Evolutionary conservation across 345 rosid genomes (phyloP).

Genomic region (Garcia nutans): DNA sequence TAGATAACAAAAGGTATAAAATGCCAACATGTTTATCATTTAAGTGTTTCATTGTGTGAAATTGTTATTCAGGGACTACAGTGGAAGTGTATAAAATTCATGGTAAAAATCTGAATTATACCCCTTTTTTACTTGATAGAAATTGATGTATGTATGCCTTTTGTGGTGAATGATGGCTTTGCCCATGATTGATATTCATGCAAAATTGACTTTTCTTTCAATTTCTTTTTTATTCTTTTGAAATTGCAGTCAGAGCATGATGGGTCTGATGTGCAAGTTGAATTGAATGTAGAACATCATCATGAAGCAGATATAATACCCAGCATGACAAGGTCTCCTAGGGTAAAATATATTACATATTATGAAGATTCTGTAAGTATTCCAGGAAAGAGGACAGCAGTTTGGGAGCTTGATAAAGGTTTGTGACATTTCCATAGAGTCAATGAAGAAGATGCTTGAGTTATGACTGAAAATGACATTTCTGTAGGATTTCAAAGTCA

Average conservation of each 20-base stretch:
- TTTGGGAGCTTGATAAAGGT: conserved; percentile 99
- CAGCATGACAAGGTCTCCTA: conserved; percentile 81
- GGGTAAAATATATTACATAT: conserved; percentile 79
- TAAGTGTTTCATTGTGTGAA: no score
- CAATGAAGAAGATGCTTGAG: conserved; percentile 18
- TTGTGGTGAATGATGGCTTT: not conserved
- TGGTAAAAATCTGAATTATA: no score
- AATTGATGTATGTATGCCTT: not conserved
- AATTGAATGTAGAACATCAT: conserved; percentile 71
- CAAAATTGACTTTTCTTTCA: not conserved
- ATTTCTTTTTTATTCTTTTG: conserved; percentile 20
- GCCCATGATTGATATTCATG: not conserved
- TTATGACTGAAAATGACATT: conserved; percentile 12
- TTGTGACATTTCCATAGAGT: conserved; percentile 2
- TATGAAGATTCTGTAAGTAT: conserved; percentile 91
- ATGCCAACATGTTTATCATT: no score
- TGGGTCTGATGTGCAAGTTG: conserved; percentile 85
- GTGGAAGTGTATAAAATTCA: not conserved
- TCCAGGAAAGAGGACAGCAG: conserved; percentile 89
- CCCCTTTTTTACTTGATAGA: not conserved
- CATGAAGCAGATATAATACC: conserved; percentile 70
- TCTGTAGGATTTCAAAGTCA: conserved; percentile 9
- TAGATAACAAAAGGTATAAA: no score
- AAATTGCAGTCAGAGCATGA: conserved; percentile 85
- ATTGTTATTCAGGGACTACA: no score